Evolutionary conservation across 495 filamentous ascomycete genomes (phyloP), one percentile per base, ranked within the genome.

Genomic region (Extremus antarcticus): DNA sequence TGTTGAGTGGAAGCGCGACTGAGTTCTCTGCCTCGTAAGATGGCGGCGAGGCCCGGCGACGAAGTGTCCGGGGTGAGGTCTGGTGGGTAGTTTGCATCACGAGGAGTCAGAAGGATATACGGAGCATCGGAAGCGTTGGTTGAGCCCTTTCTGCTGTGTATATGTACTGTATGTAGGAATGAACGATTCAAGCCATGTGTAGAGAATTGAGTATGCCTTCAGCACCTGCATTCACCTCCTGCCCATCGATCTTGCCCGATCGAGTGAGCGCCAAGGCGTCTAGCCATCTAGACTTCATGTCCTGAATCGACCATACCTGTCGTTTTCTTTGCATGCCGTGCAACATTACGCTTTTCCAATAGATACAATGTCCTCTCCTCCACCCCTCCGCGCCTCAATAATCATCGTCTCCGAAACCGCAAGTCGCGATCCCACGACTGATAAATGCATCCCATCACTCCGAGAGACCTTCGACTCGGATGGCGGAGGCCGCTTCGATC

Each of bases 361-460:
- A n/a, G n/a, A 16, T 19, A 47, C 19, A 2, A 58, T 58, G 55
- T n/a, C 49, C 17, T 21, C 3, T 21, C 13, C 17, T 13, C 43
- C 39, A 11, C 70, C 58, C 38, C 68, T 90, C 21, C 76, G 67
- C 58, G 86, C 82, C 24, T 86, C 83, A 15, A 86, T 98, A 43
- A 76, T 98, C 32, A 78, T 97, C 62, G 78, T 98, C 43, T 97
- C 92, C 1, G 92, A 94, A 50, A 97, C 94, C n/a, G 92, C 92
- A 32, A 81, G 81, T 22, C 72, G 81, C 61, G 85, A 95, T 70
- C 84, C 90, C 0, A 80, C 84, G 17, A 82, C 88, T 1, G 92
- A 98, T 71, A 75, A 78, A 52, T 81, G 86, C 17, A 76, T 78
- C 13, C 72, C 73, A 23, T 72, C 77, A 16, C 76, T 97, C 19